phyloP scores from a whole-genome alignment of 148 eudicot genomes.

The Cornus florida region DNA sequence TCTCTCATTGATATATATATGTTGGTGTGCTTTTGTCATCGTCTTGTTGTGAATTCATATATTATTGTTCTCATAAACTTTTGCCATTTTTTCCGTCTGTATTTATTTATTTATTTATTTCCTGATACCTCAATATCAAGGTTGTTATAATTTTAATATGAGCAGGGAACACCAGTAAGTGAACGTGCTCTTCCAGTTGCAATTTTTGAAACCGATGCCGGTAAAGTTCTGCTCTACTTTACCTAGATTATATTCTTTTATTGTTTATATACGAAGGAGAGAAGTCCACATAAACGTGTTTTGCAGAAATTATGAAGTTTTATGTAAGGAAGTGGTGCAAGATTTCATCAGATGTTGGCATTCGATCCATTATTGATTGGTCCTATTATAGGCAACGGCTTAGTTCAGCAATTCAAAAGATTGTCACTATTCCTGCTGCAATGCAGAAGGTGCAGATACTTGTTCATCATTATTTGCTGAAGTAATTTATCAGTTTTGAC shows the following conservation, averaged over 20 bases:
- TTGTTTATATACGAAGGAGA: conserved; percentile 5
- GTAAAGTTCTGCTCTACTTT: conserved; percentile 34
- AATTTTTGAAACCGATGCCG: conserved; percentile 87
- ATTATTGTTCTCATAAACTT: not conserved
- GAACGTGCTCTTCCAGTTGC: conserved; percentile 99
- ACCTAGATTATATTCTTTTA: not conserved
- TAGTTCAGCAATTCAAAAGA: conserved; percentile 93
- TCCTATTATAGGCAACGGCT: conserved; percentile 96
- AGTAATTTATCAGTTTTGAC: conserved; percentile 2
- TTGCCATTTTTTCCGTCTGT: not conserved
- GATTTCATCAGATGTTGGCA: conserved; percentile 78
- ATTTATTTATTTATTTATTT: not conserved
- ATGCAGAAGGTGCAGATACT: conserved; percentile 89
- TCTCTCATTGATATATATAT: not conserved
- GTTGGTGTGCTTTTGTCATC: not conserved
- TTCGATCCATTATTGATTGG: conserved; percentile 96
- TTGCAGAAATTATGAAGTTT: conserved; percentile 83
- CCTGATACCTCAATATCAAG: not conserved
- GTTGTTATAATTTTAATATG: conserved; percentile 17
- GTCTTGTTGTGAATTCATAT: not conserved
- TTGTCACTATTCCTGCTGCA: conserved; percentile 97
- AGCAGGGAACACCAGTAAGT: conserved; percentile 95
- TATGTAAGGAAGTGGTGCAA: conserved; percentile 98
- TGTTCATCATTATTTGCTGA: conserved; percentile 6
- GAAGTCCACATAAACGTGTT: conserved; percentile 11